Conservation (phyloP, 1,139 yeast genomes). For the Arxiozyma bovina region DNA sequence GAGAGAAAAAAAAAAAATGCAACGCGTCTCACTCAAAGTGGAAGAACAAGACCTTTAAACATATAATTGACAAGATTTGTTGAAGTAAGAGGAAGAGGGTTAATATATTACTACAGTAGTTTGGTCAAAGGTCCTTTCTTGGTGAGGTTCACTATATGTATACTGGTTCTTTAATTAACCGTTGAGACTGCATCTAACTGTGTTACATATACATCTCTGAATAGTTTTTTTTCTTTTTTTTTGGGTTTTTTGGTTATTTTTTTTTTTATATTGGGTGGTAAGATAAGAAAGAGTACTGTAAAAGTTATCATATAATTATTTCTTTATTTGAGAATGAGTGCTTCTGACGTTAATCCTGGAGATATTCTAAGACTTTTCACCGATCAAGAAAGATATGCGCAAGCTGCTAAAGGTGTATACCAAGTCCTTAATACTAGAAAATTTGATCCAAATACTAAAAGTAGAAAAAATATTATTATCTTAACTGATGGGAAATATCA, state of each 20-base stretch:
- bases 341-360: constrained; percentile 18
- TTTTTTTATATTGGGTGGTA: neutral
- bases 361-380: constrained; percentile 27
- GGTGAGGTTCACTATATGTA: neutral
- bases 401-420: constrained; percentile 27
- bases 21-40: neutral
- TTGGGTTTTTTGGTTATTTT: neutral
- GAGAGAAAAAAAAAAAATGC: no score
- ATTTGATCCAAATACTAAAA: constrained; percentile 23
- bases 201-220: neutral
- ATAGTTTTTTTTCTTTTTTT: no score
- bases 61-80: no score
- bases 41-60: no score
- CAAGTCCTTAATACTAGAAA: constrained; percentile 30
- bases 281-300: neutral
- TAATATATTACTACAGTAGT: neutral
- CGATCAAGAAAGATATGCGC: constrained; percentile 22
- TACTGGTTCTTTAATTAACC: no score
- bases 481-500: constrained; percentile 57
- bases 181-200: neutral
- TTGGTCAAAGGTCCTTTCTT: neutral
- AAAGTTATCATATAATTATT: neutral
- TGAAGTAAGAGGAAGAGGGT: neutral
- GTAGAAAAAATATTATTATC: constrained; percentile 32
- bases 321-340: constrained; percentile 10